phyloP scores from a whole-genome alignment of 768 basidiomycete species.

The Suillus plorans region DNA sequence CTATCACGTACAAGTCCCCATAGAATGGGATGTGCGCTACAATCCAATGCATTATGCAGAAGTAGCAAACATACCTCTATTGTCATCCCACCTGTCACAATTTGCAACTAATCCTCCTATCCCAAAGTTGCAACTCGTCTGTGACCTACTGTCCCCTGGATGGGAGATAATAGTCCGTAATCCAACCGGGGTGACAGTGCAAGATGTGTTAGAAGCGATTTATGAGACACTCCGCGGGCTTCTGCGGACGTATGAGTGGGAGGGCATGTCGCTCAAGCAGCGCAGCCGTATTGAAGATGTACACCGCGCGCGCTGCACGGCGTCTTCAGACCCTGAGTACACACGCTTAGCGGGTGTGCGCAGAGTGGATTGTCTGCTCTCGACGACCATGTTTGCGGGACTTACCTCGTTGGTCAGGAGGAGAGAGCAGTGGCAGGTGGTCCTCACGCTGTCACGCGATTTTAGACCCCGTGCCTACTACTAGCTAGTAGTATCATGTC shows the following conservation, averaged over 20 bases:
- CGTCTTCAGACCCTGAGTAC: conserved; percentile 34
- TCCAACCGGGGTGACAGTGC: conserved; percentile 47
- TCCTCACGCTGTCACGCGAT: conserved; percentile 47
- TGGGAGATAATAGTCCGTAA: conserved; percentile 46
- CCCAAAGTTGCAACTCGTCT: conserved; percentile 38
- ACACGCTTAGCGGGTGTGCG: conserved; percentile 42
- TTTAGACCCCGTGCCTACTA: conserved; percentile 12
- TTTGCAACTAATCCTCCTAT: conserved; percentile 45
- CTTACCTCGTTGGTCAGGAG: conserved; percentile 39
- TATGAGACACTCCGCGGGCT: conserved; percentile 37
- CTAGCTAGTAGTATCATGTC: not conserved
- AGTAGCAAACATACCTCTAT: conserved; percentile 8
- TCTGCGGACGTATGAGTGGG: conserved; percentile 44
- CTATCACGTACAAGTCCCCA: conserved; percentile 14
- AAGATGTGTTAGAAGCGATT: conserved; percentile 51
- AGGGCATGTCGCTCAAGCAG: conserved; percentile 40
- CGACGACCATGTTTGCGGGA: conserved; percentile 53
- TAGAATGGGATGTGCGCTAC: conserved; percentile 53
- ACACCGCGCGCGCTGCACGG: conserved; percentile 47
- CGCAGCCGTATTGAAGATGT: conserved; percentile 39
- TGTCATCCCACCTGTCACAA: conserved; percentile 33
- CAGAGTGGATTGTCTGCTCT: conserved; percentile 49
- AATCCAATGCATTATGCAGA: conserved; percentile 31
- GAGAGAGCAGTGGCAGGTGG: conserved; percentile 38
- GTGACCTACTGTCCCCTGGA: conserved; percentile 43